Conservation (phyloP, 257 asterid genomes). For the Solanum gandarillasii region DNA sequence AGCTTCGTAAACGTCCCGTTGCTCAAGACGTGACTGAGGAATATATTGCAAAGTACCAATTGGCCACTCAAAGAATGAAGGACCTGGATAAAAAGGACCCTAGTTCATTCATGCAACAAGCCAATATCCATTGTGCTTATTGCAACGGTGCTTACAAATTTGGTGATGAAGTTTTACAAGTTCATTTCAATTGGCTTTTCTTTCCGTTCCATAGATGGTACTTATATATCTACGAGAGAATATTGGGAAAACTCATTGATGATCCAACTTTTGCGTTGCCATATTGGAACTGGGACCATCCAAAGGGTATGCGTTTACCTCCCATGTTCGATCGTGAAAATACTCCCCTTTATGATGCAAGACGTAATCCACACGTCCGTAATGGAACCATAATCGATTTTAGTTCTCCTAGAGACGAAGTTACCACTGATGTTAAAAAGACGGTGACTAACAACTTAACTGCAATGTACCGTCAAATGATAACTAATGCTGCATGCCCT, state of each 20-base stretch:
- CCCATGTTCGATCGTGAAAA: not conserved
- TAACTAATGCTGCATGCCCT: not conserved
- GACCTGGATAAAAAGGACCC: not conserved
- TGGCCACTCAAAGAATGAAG: not conserved
- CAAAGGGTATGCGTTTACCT: conserved; percentile 8
- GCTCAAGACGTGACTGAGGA: not conserved
- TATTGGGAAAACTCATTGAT: not conserved
- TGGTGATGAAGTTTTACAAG: not conserved
- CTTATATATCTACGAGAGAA: not conserved
- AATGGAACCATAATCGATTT: not conserved
- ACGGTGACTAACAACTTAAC: not conserved
- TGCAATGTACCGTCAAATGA: conserved; percentile 2
- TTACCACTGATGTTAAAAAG: not conserved
- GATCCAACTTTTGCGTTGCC: conserved; percentile 6
- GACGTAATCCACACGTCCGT: conserved; percentile 1
- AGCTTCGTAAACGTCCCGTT: not conserved
- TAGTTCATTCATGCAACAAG: not conserved
- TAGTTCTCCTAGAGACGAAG: not conserved
- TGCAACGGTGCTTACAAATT: not conserved
- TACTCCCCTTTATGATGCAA: not conserved
- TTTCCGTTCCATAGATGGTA: conserved; percentile 17
- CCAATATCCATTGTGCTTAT: not conserved
- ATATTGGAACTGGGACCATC: not conserved
- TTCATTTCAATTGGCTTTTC: not conserved
- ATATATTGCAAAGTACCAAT: not conserved